Evolutionary conservation across 768 basidiomycete species (phyloP), one percentile per base, ranked within the genome.

Genomic region (Calocera viscosa): DNA sequence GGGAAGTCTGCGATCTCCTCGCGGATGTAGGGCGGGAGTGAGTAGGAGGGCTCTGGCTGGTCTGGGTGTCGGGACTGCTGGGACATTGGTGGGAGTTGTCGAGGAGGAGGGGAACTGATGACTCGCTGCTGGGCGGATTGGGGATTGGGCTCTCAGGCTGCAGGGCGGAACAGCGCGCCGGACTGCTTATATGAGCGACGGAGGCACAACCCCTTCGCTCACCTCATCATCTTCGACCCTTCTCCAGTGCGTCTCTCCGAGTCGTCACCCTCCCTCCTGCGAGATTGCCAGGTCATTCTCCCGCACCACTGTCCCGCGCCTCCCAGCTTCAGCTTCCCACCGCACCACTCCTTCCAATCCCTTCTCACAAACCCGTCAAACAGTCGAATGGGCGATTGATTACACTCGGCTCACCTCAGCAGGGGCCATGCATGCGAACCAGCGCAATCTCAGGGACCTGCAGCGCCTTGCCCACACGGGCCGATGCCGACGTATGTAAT

Each of bases 31-130:
- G 30, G 11, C 53, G 53, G 53, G 24, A 60, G 22, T 11, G 53
- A 16, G 30, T 60, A 60, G 53, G 53, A 60, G 14, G 53, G 53
- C 53, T 60, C 53, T 60, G 53, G 53, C 53, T 60, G 53, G 30
- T 60, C 53, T 7, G 53, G 53, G 30, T 60, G 53, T 2, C 53
- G 53, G 30, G 14, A 16, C 30, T 47, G 19, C 19, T 47, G 8
- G 16, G 43, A 5, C 43, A 47, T 47, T 19, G 35, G 14, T 38
- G 35, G 35, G 35, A 14, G 35, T 38, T 38, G 35, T 5, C 7
- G 35, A 38, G 35, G 35, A 14, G 14, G 35, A 5, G 35, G 35
- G 35, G 35, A 5, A 14, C 35, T n/a, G 35, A 38, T 38, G 35
- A 38, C 35, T 38, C 14, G 35, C 35, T 38, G 35, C 35, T 38